A percentile compares a stretch with the other conserved stretches of the same genome.
phyloP scores from a whole-genome alignment of 805 yeast species.

The Grigorovia humatica region DNA sequence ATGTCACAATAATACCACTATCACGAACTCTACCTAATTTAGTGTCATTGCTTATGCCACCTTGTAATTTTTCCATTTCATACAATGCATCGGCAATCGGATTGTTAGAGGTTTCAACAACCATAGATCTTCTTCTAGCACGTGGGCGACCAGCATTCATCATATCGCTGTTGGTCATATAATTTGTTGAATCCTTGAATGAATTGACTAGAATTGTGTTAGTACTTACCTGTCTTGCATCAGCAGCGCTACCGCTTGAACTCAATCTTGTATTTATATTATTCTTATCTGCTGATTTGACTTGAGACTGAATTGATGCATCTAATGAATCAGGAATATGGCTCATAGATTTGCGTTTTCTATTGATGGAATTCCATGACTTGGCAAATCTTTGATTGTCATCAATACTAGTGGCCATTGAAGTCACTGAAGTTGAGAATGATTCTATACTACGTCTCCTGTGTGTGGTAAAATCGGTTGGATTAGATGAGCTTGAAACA shows the following conservation, averaged over 20 bases:
- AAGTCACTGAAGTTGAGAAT: constrained; percentile 26
- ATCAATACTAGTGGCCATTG: constrained; percentile 25
- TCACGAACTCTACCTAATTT: constrained; percentile 21
- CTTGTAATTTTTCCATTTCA: constrained; percentile 23
- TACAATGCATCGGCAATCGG: constrained; percentile 26
- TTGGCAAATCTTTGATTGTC: constrained; percentile 28
- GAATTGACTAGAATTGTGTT: constrained; percentile 6
- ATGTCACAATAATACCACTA: constrained; percentile 24
- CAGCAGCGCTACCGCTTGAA: not conserved
- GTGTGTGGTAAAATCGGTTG: constrained; percentile 26
- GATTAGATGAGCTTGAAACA: constrained; percentile 16
- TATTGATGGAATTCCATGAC: constrained; percentile 28
- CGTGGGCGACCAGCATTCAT: not conserved
- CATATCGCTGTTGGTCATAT: not conserved
- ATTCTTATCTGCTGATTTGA: not conserved
- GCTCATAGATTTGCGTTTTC: constrained; percentile 25
- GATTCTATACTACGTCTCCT: constrained; percentile 24
- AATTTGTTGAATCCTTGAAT: not conserved
- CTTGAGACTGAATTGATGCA: not conserved
- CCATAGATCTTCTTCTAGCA: constrained; percentile 23
- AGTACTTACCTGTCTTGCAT: constrained; percentile 14
- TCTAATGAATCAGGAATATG: constrained; percentile 9
- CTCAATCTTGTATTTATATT: not conserved
- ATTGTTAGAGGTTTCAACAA: constrained; percentile 13
- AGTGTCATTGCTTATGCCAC: constrained; percentile 13